phyloP scores from a whole-genome alignment of 495 filamentous ascomycete species.

The Xylaria flabelliformis region DNA sequence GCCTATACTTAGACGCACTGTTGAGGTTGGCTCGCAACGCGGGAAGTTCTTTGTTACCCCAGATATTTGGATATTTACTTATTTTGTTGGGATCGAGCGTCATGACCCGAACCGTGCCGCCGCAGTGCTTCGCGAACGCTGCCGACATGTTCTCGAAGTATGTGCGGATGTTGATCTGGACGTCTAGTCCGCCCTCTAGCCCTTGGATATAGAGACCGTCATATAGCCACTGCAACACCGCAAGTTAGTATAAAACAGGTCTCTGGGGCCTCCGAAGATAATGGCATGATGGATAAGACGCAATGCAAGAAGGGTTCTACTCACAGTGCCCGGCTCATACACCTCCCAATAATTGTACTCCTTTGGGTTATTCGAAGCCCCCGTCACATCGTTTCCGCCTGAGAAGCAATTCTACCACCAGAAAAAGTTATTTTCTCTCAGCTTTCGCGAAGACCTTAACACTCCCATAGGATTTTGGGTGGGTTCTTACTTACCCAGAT shows the following conservation, averaged over 20 bases:
- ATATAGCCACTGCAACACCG: background rate
- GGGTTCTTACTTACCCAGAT: background rate
- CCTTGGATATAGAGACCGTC: background rate
- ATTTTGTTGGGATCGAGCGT: background rate
- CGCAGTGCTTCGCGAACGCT: background rate
- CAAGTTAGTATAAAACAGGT: background rate
- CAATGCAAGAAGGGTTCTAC: background rate
- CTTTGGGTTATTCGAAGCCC: background rate
- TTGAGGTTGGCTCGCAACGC: conserved; percentile 7
- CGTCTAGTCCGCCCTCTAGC: background rate
- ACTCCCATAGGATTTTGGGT: too few species aligned
- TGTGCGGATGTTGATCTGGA: background rate
- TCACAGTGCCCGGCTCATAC: background rate
- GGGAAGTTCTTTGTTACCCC: conserved; percentile 1
- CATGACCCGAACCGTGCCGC: conserved; percentile 5
- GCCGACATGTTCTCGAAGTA: background rate
- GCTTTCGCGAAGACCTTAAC: background rate
- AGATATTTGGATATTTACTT: background rate
- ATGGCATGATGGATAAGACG: background rate
- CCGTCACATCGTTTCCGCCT: background rate
- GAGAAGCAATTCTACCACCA: background rate
- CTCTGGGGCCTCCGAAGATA: background rate
- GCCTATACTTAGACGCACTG: background rate
- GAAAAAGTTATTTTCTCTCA: background rate
- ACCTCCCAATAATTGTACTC: background rate